Evolutionary conservation across 305 asterid species (phyloP).

Genomic region (Fraxinus angustifolia): DNA sequence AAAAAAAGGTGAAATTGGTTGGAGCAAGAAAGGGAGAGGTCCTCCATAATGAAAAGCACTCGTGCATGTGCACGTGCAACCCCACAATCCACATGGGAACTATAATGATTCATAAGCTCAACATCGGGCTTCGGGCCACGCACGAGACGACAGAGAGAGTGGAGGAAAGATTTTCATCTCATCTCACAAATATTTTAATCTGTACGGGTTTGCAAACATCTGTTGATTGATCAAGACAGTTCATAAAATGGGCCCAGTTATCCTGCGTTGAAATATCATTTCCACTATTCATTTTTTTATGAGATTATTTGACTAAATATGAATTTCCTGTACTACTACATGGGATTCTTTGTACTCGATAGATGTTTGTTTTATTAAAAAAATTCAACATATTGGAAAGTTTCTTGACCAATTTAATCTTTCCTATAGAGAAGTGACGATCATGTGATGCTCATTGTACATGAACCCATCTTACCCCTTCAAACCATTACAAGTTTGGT

Average conservation of each 20-base stretch:
- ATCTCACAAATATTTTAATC: not conserved
- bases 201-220: slow-evolving; percentile 31
- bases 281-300: not conserved
- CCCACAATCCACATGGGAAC: slow-evolving; percentile 67
- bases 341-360: not conserved
- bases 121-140: slow-evolving; percentile 16
- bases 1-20: slow-evolving; percentile 16
- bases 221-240: slow-evolving; percentile 38
- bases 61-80: slow-evolving; percentile 76
- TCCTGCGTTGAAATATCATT: slow-evolving; percentile 25
- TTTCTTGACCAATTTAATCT: not conserved
- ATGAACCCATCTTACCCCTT: not conserved
- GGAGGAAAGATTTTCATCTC: slow-evolving; percentile 3
- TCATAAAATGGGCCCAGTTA: slow-evolving; percentile 28
- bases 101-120: slow-evolving; percentile 39
- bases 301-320: not conserved
- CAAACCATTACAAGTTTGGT: not conserved
- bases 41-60: slow-evolving; percentile 26
- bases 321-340: not conserved
- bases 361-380: not conserved
- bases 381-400: not conserved
- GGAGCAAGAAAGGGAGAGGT: slow-evolving; percentile 22
- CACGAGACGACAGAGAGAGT: slow-evolving; percentile 30
- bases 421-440: not conserved
- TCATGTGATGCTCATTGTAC: not conserved